Evolutionary conservation across 2,329 filamentous ascomycete species (phyloP).

Genomic region (Pyrenophora seminiperda): DNA sequence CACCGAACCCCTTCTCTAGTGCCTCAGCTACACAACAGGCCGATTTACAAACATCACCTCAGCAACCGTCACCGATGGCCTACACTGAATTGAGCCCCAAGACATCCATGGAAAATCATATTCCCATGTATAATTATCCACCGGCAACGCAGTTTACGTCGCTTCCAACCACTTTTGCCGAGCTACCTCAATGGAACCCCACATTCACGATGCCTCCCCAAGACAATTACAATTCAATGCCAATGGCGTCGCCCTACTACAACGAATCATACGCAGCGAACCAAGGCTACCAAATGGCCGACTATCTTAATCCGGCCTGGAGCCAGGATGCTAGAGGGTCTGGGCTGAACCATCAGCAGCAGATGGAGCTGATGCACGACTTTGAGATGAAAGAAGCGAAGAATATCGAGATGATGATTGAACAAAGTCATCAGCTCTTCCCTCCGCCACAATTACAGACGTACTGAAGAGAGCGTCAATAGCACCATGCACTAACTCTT

Average conservation of each 20-base stretch:
- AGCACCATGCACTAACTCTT: neutral
- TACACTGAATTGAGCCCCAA: slow-evolving; percentile 41
- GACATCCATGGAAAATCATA: slow-evolving; percentile 32
- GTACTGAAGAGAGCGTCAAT: slow-evolving; percentile 25
- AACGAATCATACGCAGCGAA: slow-evolving; percentile 45
- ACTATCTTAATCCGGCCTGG: slow-evolving; percentile 63
- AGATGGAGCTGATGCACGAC: slow-evolving; percentile 79
- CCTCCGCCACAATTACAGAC: slow-evolving; percentile 36
- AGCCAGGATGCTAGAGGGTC: slow-evolving; percentile 50
- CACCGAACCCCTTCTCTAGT: slow-evolving; percentile 22
- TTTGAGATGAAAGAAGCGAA: slow-evolving; percentile 64
- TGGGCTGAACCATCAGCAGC: slow-evolving; percentile 76
- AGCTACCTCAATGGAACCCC: slow-evolving; percentile 46
- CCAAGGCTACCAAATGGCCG: slow-evolving; percentile 44
- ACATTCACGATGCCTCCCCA: slow-evolving; percentile 43
- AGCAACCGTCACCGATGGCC: slow-evolving; percentile 29
- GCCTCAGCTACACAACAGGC: slow-evolving; percentile 29
- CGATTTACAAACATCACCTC: slow-evolving; percentile 34
- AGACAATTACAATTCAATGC: slow-evolving; percentile 33
- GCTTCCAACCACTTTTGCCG: slow-evolving; percentile 45
- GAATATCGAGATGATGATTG: slow-evolving; percentile 50
- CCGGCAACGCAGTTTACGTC: slow-evolving; percentile 39
- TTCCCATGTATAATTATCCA: slow-evolving; percentile 38
- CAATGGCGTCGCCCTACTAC: slow-evolving; percentile 35
- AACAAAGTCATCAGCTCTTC: slow-evolving; percentile 48